A percentile compares a stretch with the other conserved stretches of the same genome.
Conservation (phyloP, 257 asterid species). For the Craterostigma plantagineum region DNA sequence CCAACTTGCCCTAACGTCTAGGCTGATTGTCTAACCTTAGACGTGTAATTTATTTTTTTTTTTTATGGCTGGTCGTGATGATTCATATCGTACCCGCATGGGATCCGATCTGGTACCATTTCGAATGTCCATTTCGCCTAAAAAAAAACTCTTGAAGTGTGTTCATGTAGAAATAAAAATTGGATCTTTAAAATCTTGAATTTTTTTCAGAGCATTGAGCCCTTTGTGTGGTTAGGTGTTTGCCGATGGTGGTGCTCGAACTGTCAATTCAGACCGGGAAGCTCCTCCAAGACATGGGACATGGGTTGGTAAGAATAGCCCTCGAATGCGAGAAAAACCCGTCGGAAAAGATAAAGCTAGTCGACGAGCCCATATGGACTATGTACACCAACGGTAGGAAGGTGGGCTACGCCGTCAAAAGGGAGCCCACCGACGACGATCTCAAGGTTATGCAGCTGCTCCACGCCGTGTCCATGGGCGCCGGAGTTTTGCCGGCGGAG, state of each 20-base stretch:
- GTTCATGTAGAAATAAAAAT: too few species aligned
- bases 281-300: constrained; percentile 80
- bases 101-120: too few species aligned
- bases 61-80: too few species aligned
- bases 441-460: constrained; percentile 46
- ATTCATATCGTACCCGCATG: too few species aligned
- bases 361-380: constrained; percentile 81
- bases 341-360: constrained; percentile 38
- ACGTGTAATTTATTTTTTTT: too few species aligned
- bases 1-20: too few species aligned
- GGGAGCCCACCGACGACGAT: constrained; percentile 67
- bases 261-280: constrained; percentile 69
- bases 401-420: constrained; percentile 62
- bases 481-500: constrained; percentile 53
- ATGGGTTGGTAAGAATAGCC: constrained; percentile 67
- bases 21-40: too few species aligned
- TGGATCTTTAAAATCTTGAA: too few species aligned
- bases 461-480: constrained; percentile 80
- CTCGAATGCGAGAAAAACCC: constrained; percentile 61
- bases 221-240: too few species aligned
- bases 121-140: too few species aligned
- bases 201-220: too few species aligned
- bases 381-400: constrained; percentile 65
- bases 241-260: constrained; percentile 59
- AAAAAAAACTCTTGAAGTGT: too few species aligned